A percentile compares a stretch with the other conserved stretches of the same genome.
phyloP scores from a whole-genome alignment of 179 eudicot species.

The Silene noctiflora region DNA sequence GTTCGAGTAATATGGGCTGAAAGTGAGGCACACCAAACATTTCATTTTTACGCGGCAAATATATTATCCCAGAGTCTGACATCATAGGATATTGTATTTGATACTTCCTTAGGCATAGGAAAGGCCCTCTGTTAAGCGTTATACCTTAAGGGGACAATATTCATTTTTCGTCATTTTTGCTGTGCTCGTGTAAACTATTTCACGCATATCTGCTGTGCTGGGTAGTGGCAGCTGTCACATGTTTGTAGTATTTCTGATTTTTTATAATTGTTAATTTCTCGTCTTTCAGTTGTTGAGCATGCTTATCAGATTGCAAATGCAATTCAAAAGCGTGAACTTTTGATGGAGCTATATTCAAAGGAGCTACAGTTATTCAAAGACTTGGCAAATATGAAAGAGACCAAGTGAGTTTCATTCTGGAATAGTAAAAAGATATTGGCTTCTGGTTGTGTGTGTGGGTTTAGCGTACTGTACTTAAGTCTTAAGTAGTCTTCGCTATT shows the following conservation, averaged over 20 bases:
- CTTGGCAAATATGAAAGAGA: conserved; percentile 62
- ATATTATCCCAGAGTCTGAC: neutral
- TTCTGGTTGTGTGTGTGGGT: neutral
- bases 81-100: neutral
- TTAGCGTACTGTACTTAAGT: neutral
- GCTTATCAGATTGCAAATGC: conserved; percentile 76
- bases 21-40: neutral
- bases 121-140: neutral
- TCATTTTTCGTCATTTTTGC: neutral
- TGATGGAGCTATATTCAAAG: conserved; percentile 85
- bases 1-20: neutral
- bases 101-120: neutral
- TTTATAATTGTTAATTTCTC: neutral
- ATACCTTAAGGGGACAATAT: neutral
- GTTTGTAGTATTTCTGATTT: neutral
- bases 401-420: conserved; percentile 42
- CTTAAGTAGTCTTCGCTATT: neutral
- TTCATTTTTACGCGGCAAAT: neutral
- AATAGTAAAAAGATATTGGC: neutral
- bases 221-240: neutral
- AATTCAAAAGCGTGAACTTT: conserved; percentile 68
- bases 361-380: conserved; percentile 95
- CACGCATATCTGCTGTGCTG: neutral
- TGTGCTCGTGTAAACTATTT: neutral
- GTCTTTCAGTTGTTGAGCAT: conserved; percentile 75